phyloP scores from a whole-genome alignment of 2,329 filamentous ascomycete species.

The Aphanoascus verrucosus region DNA sequence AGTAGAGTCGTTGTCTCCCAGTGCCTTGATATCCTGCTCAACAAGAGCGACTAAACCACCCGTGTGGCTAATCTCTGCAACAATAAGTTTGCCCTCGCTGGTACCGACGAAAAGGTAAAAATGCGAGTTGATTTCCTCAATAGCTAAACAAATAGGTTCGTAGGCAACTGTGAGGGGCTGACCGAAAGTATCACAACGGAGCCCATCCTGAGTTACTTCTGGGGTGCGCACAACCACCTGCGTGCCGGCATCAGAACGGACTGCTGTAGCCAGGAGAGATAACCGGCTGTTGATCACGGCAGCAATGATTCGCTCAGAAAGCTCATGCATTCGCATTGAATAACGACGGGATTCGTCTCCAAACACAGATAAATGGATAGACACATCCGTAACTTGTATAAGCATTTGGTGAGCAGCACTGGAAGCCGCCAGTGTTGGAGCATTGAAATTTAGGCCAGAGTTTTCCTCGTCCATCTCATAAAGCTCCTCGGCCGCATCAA shows the following conservation, averaged over 20 bases:
- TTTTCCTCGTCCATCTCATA: conserved; percentile 31
- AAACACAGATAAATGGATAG: conserved; percentile 26
- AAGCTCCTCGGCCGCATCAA: conserved; percentile 30
- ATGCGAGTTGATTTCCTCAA: conserved; percentile 22
- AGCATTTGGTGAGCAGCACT: conserved; percentile 27
- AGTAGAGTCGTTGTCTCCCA: conserved; percentile 24
- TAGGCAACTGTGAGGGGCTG: conserved; percentile 21
- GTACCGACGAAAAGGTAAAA: conserved; percentile 33
- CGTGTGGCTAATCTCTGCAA: conserved; percentile 21
- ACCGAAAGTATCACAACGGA: conserved; percentile 20
- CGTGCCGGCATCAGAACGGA: conserved; percentile 21
- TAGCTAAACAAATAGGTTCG: conserved; percentile 30
- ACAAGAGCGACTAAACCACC: conserved; percentile 19
- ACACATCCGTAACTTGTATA: conserved; percentile 35
- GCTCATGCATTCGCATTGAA: conserved; percentile 18
- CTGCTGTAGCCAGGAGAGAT: conserved; percentile 24
- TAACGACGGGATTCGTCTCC: conserved; percentile 17
- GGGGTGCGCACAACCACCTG: conserved; percentile 24
- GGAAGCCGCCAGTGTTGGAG: conserved; percentile 37
- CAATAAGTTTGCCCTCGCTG: conserved; percentile 28
- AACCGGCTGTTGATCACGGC: conserved; percentile 24
- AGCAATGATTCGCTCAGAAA: conserved; percentile 21
- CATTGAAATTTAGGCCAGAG: conserved; percentile 32
- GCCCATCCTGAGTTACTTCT: conserved; percentile 12
- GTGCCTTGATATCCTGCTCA: conserved; percentile 21